These are phyloP conservation scores for Xylaria sp. DNA, from an alignment of 2,329 filamentous ascomycete species.

Conservation along the genomic window DNA sequence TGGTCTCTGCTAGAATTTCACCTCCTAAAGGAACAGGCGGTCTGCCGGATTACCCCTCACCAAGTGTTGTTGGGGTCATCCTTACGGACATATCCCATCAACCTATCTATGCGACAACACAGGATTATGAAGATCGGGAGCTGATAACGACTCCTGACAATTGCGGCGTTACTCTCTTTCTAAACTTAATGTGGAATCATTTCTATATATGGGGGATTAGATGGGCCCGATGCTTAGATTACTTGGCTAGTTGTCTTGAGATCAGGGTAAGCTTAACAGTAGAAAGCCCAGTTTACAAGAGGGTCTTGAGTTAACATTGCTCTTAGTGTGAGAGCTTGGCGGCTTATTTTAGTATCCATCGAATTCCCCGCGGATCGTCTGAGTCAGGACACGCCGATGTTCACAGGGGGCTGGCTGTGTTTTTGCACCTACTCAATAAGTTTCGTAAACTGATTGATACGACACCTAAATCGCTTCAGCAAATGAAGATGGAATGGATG, in stretches of 20 bases:
- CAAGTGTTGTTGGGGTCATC: neutral
- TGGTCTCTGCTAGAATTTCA: neutral
- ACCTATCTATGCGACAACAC: neutral
- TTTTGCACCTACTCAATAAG: neutral
- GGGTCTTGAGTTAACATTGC: neutral
- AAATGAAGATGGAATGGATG: neutral
- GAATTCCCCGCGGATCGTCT: neutral
- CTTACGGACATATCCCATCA: neutral
- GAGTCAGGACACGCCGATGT: too few species aligned
- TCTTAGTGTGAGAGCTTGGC: neutral
- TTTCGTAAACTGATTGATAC: neutral
- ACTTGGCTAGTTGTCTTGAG: neutral
- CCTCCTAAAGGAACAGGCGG: neutral
- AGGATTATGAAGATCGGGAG: neutral
- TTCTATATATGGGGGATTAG: neutral
- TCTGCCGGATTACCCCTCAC: neutral
- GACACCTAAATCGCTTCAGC: neutral
- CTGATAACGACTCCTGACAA: neutral
- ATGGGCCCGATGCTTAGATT: neutral
- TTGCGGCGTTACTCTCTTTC: neutral
- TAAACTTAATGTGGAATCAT: neutral
- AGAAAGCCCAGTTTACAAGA: neutral
- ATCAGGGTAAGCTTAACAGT: neutral
- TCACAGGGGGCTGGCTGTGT: neutral
- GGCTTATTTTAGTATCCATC: too few species aligned